These are phyloP conservation scores for Suillus weaverae DNA, from an alignment of 768 basidiomycete genomes.

Conservation along the genomic window DNA sequence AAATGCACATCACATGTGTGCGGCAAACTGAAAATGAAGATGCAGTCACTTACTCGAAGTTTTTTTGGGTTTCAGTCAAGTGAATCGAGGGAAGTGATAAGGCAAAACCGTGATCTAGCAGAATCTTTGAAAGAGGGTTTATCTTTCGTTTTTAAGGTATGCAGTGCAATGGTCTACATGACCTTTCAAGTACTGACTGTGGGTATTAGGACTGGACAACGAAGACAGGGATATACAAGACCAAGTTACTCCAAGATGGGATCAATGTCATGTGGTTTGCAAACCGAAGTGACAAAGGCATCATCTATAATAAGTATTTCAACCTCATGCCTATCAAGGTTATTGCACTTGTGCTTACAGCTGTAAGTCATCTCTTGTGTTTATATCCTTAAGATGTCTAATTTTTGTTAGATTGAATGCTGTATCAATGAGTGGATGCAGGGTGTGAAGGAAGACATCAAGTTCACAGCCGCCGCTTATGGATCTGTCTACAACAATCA, in stretches of 20 bases:
- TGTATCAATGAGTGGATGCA: not conserved
- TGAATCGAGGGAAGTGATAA: not conserved
- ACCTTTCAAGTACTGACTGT: not conserved
- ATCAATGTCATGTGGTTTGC: not conserved
- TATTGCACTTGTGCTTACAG: not conserved
- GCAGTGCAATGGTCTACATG: not conserved
- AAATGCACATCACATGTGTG: not conserved
- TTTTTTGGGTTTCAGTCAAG: not conserved
- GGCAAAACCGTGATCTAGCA: not conserved
- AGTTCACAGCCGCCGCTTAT: not conserved
- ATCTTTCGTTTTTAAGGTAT: not conserved
- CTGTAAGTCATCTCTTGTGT: not conserved
- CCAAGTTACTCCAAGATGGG: not conserved
- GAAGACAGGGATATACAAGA: not conserved
- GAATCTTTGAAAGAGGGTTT: not conserved
- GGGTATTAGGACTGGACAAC: not conserved
- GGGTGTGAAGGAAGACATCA: not conserved
- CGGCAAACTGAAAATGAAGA: not conserved
- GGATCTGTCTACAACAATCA: not conserved
- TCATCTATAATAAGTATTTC: not conserved
- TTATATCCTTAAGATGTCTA: not conserved
- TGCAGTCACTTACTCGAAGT: not conserved
- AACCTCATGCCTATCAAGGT: not conserved
- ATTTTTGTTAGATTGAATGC: not conserved
- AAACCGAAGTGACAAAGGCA: not conserved